Conservation (phyloP, 2,329 filamentous ascomycete genomes). For the Colletotrichum sp. region DNA sequence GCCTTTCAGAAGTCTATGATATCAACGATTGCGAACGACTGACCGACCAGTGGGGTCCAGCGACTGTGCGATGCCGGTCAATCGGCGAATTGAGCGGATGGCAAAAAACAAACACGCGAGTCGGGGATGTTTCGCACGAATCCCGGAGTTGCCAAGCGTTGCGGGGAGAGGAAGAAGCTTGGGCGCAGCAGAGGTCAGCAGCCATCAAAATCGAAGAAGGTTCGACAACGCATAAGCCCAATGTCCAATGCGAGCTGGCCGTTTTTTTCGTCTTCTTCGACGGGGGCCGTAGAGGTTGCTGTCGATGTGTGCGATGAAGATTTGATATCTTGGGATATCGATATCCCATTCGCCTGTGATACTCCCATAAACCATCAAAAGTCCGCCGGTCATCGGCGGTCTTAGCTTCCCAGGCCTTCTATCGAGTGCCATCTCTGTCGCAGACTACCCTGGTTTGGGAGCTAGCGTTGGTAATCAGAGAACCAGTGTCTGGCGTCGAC, state of each 20-base stretch:
- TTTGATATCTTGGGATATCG: not conserved
- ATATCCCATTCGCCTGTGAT: not conserved
- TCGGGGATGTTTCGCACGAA: conserved; percentile 21
- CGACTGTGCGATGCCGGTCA: not conserved
- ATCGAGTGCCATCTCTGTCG: not conserved
- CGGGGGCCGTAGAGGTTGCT: not conserved
- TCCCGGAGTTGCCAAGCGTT: conserved; percentile 5
- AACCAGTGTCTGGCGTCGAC: not conserved
- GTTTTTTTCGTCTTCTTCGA: not conserved
- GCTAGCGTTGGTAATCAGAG: not conserved
- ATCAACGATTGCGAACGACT: not conserved
- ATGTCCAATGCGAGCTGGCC: not conserved
- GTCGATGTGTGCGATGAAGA: not conserved
- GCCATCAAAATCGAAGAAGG: not conserved
- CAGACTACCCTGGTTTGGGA: not conserved
- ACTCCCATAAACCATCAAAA: not conserved
- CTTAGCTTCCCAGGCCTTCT: not conserved
- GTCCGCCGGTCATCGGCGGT: not conserved
- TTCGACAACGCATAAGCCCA: not conserved
- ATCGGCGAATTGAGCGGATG: not conserved
- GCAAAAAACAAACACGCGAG: not conserved
- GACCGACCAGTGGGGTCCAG: not conserved
- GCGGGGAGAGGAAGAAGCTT: not conserved
- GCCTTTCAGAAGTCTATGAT: not conserved
- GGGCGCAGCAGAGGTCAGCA: not conserved